Evolutionary conservation across 108 stramenopile genomes (phyloP).

Genomic region (Cyclotella baltica): DNA sequence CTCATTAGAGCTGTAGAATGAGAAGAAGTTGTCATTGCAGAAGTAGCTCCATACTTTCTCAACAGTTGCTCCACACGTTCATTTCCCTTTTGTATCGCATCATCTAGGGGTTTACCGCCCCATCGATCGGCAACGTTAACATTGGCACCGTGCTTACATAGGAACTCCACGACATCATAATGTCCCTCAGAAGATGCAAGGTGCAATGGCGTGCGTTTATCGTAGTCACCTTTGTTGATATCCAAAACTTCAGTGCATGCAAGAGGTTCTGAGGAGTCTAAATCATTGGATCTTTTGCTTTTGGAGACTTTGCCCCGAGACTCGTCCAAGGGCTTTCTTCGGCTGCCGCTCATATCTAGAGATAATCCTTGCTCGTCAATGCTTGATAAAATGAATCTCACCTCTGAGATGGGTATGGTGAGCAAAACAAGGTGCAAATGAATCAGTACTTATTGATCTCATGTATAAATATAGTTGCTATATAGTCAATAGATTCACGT

Average conservation of each 20-base stretch:
- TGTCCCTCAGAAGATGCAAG: constrained; percentile 88
- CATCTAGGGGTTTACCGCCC: constrained; percentile 87
- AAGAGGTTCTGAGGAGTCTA: constrained; percentile 10
- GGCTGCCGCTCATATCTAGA: constrained; percentile 40
- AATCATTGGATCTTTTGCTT: neutral
- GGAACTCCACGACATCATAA: constrained; percentile 58
- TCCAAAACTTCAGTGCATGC: constrained; percentile 36
- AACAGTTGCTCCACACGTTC: constrained; percentile 54
- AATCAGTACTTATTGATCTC: too few species aligned
- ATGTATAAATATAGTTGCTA: too few species aligned
- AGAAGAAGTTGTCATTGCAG: neutral
- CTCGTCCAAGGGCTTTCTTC: neutral
- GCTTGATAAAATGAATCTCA: constrained; percentile 57
- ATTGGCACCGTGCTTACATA: constrained; percentile 77
- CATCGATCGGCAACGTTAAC: constrained; percentile 88
- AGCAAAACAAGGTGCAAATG: too few species aligned
- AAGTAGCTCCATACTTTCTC: constrained; percentile 63
- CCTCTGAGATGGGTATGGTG: constrained; percentile 49
- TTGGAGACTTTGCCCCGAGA: neutral
- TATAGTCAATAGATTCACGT: too few species aligned
- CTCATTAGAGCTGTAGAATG: neutral
- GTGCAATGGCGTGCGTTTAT: constrained; percentile 91
- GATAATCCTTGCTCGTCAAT: constrained; percentile 2
- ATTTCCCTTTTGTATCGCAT: constrained; percentile 63
- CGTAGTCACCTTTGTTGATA: constrained; percentile 87